These are phyloP conservation scores for Candida qinlingensis DNA, from an alignment of 805 yeast species.

Conservation along the genomic window DNA sequence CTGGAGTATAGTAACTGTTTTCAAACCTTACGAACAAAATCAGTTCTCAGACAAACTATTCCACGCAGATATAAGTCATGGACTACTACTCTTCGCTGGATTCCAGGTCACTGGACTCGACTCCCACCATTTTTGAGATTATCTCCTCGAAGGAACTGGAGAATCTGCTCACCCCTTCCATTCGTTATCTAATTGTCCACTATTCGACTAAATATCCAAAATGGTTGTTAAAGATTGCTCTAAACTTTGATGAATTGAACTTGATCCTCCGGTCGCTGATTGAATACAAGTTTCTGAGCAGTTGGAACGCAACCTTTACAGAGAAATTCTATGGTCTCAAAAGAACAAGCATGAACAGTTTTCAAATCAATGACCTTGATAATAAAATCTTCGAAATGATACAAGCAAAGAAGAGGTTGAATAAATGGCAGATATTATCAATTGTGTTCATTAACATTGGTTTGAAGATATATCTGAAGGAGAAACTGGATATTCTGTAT, in stretches of 20 bases:
- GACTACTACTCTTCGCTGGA: slow-evolving; percentile 77
- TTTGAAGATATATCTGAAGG: slow-evolving; percentile 55
- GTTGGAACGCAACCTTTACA: slow-evolving; percentile 82
- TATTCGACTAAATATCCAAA: slow-evolving; percentile 78
- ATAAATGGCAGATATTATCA: slow-evolving; percentile 44
- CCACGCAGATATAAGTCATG: slow-evolving; percentile 34
- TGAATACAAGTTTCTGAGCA: slow-evolving; percentile 64
- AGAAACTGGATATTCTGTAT: slow-evolving; percentile 59
- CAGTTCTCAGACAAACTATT: no score
- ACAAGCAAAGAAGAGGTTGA: slow-evolving; percentile 49
- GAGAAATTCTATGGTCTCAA: slow-evolving; percentile 91
- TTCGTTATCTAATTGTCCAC: slow-evolving; percentile 73
- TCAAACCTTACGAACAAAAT: no score
- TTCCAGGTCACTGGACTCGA: slow-evolving; percentile 66
- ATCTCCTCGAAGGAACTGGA: slow-evolving; percentile 78
- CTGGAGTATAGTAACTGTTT: no score
- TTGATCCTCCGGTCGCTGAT: slow-evolving; percentile 52
- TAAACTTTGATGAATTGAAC: slow-evolving; percentile 74
- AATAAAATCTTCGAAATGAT: slow-evolving; percentile 31
- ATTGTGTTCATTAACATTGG: slow-evolving; percentile 59
- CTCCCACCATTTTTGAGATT: slow-evolving; percentile 87
- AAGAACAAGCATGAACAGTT: slow-evolving; percentile 34
- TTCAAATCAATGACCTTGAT: slow-evolving; percentile 28
- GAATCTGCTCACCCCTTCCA: slow-evolving; percentile 71
- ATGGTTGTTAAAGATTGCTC: slow-evolving; percentile 52